These are phyloP conservation scores for Vitis hybrid DNA, from an alignment of 177 flowering plant species.

Conservation along the genomic window DNA sequence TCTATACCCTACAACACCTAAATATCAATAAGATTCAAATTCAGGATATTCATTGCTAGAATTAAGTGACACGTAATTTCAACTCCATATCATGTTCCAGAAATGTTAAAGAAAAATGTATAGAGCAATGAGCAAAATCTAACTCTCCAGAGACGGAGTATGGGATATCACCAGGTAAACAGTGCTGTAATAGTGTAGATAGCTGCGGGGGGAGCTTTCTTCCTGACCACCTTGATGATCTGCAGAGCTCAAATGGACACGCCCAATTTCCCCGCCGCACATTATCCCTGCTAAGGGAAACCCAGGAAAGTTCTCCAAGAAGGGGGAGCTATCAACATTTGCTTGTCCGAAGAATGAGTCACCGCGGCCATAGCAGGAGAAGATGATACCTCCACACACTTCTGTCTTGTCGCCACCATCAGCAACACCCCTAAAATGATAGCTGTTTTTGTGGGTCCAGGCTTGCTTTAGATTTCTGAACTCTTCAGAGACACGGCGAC, in stretches of 20 bases:
- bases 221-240: constrained; percentile 13
- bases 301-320: constrained; percentile 60
- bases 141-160: constrained; percentile 13
- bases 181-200: constrained; percentile 54
- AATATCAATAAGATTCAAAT: too few relatives aligned
- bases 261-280: constrained; percentile 69
- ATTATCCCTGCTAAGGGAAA: constrained; percentile 56
- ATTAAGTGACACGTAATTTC: too few relatives aligned
- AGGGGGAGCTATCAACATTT: constrained; percentile 59
- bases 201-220: constrained; percentile 16
- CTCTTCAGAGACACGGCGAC: constrained; percentile 24
- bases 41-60: too few relatives aligned
- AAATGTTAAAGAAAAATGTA: too few relatives aligned
- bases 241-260: constrained; percentile 22
- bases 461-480: constrained; percentile 36
- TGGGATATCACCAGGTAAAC: constrained; percentile 58
- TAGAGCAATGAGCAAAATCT: background rate
- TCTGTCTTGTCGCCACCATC: constrained; percentile 20
- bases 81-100: too few relatives aligned
- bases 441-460: constrained; percentile 4
- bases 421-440: background rate
- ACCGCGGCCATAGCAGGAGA: constrained; percentile 70
- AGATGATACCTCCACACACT: constrained; percentile 66
- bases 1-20: too few relatives aligned
- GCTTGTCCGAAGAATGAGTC: constrained; percentile 44